These are phyloP conservation scores for Wickerhamomyces bovis DNA, from an alignment of 805 yeast species.

Conservation along the genomic window DNA sequence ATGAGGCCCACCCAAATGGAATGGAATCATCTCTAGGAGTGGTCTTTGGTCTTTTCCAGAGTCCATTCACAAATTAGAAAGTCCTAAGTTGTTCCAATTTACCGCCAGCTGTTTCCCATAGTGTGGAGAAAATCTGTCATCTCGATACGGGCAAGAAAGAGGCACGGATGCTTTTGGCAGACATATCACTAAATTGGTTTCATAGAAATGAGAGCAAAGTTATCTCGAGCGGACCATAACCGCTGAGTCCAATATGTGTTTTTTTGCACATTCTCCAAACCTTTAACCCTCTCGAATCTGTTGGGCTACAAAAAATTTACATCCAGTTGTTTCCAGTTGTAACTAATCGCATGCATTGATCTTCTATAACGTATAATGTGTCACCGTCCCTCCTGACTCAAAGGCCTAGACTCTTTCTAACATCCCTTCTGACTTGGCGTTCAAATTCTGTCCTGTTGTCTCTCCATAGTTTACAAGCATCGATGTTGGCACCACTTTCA, in stretches of 20 bases:
- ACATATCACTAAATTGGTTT: too few species aligned
- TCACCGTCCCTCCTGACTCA: constrained; percentile 18
- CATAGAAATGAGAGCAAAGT: background rate
- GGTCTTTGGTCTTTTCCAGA: too few species aligned
- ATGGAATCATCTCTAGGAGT: too few species aligned
- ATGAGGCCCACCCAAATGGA: too few species aligned
- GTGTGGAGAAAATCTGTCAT: background rate
- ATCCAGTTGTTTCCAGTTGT: too few species aligned
- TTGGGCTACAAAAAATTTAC: background rate
- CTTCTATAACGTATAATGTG: background rate
- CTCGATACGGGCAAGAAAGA: background rate
- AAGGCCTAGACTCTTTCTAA: constrained; percentile 66
- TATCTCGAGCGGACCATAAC: background rate
- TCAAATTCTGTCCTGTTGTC: constrained; percentile 69
- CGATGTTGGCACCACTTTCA: constrained; percentile 90
- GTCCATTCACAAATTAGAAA: background rate
- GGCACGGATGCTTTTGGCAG: background rate
- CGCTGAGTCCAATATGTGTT: background rate
- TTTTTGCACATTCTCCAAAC: background rate
- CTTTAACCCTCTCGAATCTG: too few species aligned
- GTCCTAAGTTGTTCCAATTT: too few species aligned
- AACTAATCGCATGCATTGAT: background rate
- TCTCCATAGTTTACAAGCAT: constrained; percentile 82
- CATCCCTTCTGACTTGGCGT: constrained; percentile 57
- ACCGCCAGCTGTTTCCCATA: background rate